phyloP scores from a whole-genome alignment of 148 eudicot species.

The Rhododendron williamsianum region DNA sequence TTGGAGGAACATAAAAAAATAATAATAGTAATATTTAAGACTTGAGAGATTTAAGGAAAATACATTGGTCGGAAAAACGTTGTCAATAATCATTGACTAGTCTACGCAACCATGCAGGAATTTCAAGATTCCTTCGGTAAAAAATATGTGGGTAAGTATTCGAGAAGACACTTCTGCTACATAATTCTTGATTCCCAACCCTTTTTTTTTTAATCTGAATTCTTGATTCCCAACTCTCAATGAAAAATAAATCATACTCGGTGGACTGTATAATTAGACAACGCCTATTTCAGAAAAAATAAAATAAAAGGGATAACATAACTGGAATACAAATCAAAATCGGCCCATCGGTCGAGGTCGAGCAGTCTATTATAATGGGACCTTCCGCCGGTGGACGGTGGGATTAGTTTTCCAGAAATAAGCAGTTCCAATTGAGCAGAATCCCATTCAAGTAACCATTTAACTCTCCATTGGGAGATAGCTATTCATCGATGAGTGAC shows the following conservation, averaged over 20 bases:
- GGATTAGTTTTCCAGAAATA: not conserved
- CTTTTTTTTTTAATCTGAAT: no score
- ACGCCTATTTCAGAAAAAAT: not conserved
- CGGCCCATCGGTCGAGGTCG: not conserved
- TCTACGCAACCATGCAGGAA: not conserved
- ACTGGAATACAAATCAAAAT: no score
- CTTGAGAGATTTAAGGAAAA: not conserved
- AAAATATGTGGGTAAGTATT: not conserved
- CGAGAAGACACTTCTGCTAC: not conserved
- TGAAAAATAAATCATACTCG: not conserved
- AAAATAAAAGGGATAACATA: no score
- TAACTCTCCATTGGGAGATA: no score
- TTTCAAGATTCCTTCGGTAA: not conserved
- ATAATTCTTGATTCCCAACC: no score
- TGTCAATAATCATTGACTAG: not conserved
- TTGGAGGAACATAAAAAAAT: not conserved
- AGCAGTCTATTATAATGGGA: not conserved
- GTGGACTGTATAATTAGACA: not conserved
- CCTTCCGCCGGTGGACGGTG: not conserved
- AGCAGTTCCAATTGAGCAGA: not conserved
- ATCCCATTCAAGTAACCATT: not conserved
- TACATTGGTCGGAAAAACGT: not conserved
- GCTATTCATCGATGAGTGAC: not conserved
- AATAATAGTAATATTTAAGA: no score
- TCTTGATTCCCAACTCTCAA: not conserved